Conservation (phyloP, 2,329 filamentous ascomycete genomes). For the Alternaria solani region DNA sequence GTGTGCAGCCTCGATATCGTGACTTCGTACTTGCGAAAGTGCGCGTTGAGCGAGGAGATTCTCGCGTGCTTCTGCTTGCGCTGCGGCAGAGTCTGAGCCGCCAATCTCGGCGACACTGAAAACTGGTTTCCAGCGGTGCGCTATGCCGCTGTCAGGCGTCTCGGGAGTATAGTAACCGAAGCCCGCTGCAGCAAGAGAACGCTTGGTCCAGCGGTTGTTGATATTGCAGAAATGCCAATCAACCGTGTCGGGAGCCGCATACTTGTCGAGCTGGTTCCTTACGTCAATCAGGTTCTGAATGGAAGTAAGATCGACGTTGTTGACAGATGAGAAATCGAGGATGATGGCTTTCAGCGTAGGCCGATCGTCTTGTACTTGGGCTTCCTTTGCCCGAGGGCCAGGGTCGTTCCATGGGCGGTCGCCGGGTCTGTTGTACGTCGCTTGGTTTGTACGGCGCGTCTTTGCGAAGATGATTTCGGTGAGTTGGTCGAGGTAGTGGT, state of each 20-base stretch:
- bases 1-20: conserved; percentile 28
- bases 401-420: conserved; percentile 97
- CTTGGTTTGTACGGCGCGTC: conserved; percentile 79
- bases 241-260: conserved; percentile 79
- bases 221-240: conserved; percentile 96
- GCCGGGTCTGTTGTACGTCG: conserved; percentile 63
- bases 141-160: conserved; percentile 61
- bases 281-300: conserved; percentile 94
- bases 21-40: conserved; percentile 60
- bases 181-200: conserved; percentile 85
- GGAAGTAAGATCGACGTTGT: conserved; percentile 93
- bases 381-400: conserved; percentile 68
- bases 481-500: conserved; percentile 81
- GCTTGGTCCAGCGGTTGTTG: conserved; percentile 94
- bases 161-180: conserved; percentile 80
- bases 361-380: conserved; percentile 55
- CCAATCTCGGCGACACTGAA: conserved; percentile 93
- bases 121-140: conserved; percentile 83
- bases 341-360: conserved; percentile 87
- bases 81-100: conserved; percentile 75
- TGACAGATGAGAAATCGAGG: conserved; percentile 92
- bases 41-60: conserved; percentile 57
- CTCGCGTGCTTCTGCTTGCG: conserved; percentile 71
- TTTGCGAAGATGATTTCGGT: conserved; percentile 57
- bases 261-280: conserved; percentile 92